These are phyloP conservation scores for Gaeumannomyces tritici DNA, from an alignment of 2,329 filamentous ascomycete genomes.

Conservation along the genomic window DNA sequence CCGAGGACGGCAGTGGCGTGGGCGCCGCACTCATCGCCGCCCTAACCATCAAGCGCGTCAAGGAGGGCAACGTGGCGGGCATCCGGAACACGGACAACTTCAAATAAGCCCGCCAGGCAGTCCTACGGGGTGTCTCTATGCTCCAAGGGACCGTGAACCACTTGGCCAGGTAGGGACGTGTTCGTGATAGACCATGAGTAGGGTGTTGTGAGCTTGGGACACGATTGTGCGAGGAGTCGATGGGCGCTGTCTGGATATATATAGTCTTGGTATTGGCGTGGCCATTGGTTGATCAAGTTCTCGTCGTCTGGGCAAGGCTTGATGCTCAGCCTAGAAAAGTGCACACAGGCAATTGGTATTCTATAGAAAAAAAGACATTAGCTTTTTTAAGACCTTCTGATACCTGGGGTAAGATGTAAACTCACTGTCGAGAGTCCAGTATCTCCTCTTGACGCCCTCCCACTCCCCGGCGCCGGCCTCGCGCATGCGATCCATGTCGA, in stretches of 20 bases:
- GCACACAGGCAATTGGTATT: conserved; percentile 66
- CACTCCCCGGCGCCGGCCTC: conserved; percentile 65
- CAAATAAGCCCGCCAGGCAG: conserved; percentile 17
- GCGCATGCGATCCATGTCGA: conserved; percentile 57
- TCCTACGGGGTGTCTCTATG: not conserved
- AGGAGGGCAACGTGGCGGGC: conserved; percentile 52
- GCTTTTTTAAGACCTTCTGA: too few relatives aligned
- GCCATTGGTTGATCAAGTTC: not conserved
- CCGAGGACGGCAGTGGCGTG: conserved; percentile 96
- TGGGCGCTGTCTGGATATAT: not conserved
- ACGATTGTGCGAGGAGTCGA: not conserved
- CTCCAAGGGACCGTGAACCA: not conserved
- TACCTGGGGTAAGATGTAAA: conserved; percentile 8
- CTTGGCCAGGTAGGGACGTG: not conserved
- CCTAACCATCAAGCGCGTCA: conserved; percentile 54
- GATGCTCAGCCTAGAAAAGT: conserved; percentile 54
- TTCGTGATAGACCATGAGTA: not conserved
- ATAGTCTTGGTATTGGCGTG: not conserved
- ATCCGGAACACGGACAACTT: conserved; percentile 59
- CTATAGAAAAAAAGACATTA: conserved; percentile 24
- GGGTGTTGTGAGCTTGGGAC: not conserved
- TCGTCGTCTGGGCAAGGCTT: not conserved
- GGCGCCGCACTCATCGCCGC: conserved; percentile 89
- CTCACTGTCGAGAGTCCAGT: conserved; percentile 76
- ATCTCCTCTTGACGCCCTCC: conserved; percentile 78